phyloP scores from a whole-genome alignment of 2,329 filamentous ascomycete species.

The Phaeosphaeriaceae sp. region DNA sequence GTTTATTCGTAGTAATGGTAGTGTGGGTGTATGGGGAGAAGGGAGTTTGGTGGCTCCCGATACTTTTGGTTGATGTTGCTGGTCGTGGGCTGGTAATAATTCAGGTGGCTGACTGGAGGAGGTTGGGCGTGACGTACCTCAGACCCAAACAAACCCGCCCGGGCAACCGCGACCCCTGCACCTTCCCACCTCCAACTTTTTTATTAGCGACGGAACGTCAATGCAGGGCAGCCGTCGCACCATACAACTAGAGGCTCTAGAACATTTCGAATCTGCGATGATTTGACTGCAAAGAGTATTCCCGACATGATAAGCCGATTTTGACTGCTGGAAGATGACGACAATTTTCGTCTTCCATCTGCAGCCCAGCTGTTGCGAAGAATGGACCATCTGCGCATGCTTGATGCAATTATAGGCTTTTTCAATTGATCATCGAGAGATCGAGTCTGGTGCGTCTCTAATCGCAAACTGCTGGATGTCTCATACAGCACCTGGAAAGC shows the following conservation, averaged over 20 bases:
- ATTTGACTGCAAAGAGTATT: background rate
- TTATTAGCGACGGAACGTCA: constrained; percentile 1
- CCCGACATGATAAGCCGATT: background rate
- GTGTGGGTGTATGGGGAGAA: constrained; percentile 12
- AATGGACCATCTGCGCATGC: too few relatives aligned
- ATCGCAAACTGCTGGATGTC: background rate
- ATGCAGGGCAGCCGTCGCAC: background rate
- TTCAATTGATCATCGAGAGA: background rate
- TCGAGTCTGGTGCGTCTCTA: too few relatives aligned
- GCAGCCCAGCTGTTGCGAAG: background rate
- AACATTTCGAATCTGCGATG: background rate
- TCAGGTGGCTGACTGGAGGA: constrained; percentile 15
- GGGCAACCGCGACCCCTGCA: constrained; percentile 18
- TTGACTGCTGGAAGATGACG: background rate
- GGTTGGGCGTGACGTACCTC: constrained; percentile 27
- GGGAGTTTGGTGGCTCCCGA: constrained; percentile 16
- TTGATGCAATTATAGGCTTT: background rate
- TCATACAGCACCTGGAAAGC: background rate
- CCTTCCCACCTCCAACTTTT: constrained; percentile 1
- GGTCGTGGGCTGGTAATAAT: constrained; percentile 10
- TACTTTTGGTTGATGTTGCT: constrained; percentile 21
- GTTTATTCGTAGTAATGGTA: constrained; percentile 17
- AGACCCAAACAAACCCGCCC: constrained; percentile 25
- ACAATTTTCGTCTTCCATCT: background rate
- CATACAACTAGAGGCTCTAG: background rate